Conservation (phyloP, 345 rosid genomes). For the Geranium rotundifolium region DNA sequence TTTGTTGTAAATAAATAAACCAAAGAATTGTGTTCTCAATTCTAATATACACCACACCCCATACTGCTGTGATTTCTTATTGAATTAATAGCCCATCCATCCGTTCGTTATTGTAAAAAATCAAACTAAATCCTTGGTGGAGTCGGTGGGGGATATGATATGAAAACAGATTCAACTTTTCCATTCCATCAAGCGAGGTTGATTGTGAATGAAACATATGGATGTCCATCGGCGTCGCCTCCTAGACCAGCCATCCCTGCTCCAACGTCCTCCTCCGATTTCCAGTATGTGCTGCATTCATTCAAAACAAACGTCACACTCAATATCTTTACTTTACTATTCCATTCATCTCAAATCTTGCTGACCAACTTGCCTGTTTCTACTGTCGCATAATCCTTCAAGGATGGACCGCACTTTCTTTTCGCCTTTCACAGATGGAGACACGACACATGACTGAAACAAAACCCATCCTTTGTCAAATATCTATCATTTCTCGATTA, state of each 20-base stretch:
- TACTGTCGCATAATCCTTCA: constrained; percentile 57
- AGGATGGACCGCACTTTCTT: constrained; percentile 92
- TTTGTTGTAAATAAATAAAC: neutral
- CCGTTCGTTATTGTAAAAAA: constrained; percentile 27
- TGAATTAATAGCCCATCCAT: constrained; percentile 2
- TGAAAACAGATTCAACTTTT: neutral
- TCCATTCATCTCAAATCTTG: no score
- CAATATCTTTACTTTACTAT: no score
- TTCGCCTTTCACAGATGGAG: constrained; percentile 74
- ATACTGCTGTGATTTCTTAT: neutral
- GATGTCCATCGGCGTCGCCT: constrained; percentile 70
- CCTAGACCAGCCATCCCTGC: constrained; percentile 56
- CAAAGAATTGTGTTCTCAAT: neutral
- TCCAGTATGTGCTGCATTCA: constrained; percentile 74
- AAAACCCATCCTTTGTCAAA: constrained; percentile 7
- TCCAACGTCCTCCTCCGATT: constrained; percentile 76
- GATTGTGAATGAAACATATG: constrained; percentile 91
- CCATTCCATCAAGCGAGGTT: constrained; percentile 36
- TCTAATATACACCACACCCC: neutral
- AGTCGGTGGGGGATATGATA: constrained; percentile 9
- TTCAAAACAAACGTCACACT: constrained; percentile 1
- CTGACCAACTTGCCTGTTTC: constrained; percentile 56
- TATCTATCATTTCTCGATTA: constrained; percentile 2
- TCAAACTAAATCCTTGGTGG: neutral
- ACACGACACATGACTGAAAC: constrained; percentile 73